Base-by-base conservation (phyloP, 129 eudicot species). In the Flaveria bidentis region DNA sequence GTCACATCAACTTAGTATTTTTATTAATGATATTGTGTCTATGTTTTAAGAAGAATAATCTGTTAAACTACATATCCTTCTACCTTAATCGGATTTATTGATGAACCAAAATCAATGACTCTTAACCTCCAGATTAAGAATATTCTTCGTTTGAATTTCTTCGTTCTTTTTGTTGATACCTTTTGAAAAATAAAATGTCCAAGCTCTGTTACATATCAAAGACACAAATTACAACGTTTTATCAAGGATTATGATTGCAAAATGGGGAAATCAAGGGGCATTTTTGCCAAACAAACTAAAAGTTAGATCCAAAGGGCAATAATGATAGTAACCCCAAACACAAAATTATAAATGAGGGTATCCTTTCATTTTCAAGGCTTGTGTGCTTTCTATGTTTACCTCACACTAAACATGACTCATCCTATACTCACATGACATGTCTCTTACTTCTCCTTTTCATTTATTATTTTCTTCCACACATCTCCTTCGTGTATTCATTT, bases 401-500 rank as follows among this genome's bases (percentile, higher is more conserved):
- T 56, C 81, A 63, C 71, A 75, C 61, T 71, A 65, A 82, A 71
- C 65, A 42, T 78, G 77, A 68, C 82, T 52, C 78, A 52, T 72
- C 80, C 41, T 75, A 65, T 77, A 36, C 67, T 79, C 86, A 79
- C 80, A 82, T 83, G 79, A 42, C 66, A 67, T 86, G 80, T 72
- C 61, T 62, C 72, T 50, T 72, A 49, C 68, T 75, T 36, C 71
- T 77, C 58, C 60, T 65, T 36, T 81, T 51, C 61, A 42, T 60
- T 47, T 42, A 72, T 61, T 61, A n/a, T 66, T 25, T 65, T 73
- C 25, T 78, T 60, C 58, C 42, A 79, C 76, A 42, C 72, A 30
- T 33, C n/a, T 42, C 70, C 52, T 58, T 60, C 81, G 51, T 56
- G 72, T 47, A 36, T 46, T 60, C 14, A 65, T 72, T 72, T 64